A percentile compares a stretch with the other conserved stretches of the same genome.
phyloP scores from a whole-genome alignment of 345 rosid genomes.

The Syzygium jambos region DNA sequence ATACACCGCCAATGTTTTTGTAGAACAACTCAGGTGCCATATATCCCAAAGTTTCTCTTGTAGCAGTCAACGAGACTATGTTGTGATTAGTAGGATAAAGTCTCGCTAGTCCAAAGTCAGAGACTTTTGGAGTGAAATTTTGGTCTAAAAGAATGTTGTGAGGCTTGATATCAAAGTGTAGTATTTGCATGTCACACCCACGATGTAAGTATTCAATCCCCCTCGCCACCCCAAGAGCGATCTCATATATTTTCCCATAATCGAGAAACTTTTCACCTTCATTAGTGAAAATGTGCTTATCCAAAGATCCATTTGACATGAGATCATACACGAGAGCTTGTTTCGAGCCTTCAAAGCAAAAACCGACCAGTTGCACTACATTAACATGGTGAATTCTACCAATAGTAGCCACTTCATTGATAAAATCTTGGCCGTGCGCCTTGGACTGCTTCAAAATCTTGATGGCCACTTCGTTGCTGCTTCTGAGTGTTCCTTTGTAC shows the following conservation, averaged over 20 bases:
- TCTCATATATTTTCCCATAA: not conserved
- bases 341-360: not conserved
- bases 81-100: not conserved
- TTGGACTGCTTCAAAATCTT: not conserved
- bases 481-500: not conserved
- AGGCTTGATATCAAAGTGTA: not conserved
- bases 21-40: not conserved
- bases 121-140: not conserved
- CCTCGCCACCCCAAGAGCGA: not conserved
- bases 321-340: not conserved
- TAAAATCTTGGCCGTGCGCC: not conserved
- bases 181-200: not conserved
- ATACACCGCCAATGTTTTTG: not conserved
- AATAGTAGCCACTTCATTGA: not conserved
- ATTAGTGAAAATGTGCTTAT: not conserved
- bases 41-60: not conserved
- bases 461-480: not conserved
- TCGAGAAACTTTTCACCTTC: fast-evolving
- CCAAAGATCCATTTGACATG: not conserved
- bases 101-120: not conserved
- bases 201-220: not conserved
- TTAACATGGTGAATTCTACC: not conserved
- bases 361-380: not conserved
- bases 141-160: not conserved
- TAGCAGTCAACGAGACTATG: not conserved